Evolutionary conservation across 108 stramenopile genomes (phyloP).

Genomic region (Fistulifera solaris): DNA sequence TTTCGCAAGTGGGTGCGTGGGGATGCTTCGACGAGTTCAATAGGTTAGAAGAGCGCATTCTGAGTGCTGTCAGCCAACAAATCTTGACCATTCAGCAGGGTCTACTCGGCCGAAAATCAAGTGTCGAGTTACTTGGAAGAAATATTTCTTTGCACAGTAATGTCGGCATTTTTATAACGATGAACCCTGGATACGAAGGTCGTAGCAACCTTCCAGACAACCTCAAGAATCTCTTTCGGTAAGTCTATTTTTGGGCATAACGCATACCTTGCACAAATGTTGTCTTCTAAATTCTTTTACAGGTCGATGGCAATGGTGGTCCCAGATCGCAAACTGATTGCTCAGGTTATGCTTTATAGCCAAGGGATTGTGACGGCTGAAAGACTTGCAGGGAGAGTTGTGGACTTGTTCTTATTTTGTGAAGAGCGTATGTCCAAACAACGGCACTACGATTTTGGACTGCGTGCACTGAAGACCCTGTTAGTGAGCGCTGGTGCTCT

Average conservation of each 20-base stretch:
- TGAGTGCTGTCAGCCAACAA: constrained; percentile 96
- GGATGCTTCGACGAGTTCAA: constrained; percentile 99
- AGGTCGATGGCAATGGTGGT: constrained; percentile 94
- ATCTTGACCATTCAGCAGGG: constrained; percentile 94
- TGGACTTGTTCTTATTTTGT: constrained; percentile 89
- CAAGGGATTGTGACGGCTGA: constrained; percentile 98
- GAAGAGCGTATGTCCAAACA: constrained; percentile 88
- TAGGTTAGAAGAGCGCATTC: constrained; percentile 93
- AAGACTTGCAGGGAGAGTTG: constrained; percentile 81
- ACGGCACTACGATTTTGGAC: constrained; percentile 97
- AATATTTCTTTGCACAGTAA: constrained; percentile 77
- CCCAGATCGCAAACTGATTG: constrained; percentile 94
- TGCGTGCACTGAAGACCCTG: constrained; percentile 96
- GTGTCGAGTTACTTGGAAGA: constrained; percentile 72
- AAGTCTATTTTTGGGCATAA: too few relatives aligned
- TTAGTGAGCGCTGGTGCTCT: constrained; percentile 98
- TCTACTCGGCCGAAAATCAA: constrained; percentile 49
- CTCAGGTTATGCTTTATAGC: constrained; percentile 97
- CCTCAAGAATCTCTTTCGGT: constrained; percentile 92
- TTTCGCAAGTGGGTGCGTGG: constrained; percentile 96
- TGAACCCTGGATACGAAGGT: constrained; percentile 99
- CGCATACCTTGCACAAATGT: too few relatives aligned
- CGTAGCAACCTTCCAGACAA: constrained; percentile 98
- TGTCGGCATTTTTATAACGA: constrained; percentile 97
- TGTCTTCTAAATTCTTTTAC: too few relatives aligned